Conservation (phyloP, 352 stramenopile species). For the Phytopythium boreale region DNA sequence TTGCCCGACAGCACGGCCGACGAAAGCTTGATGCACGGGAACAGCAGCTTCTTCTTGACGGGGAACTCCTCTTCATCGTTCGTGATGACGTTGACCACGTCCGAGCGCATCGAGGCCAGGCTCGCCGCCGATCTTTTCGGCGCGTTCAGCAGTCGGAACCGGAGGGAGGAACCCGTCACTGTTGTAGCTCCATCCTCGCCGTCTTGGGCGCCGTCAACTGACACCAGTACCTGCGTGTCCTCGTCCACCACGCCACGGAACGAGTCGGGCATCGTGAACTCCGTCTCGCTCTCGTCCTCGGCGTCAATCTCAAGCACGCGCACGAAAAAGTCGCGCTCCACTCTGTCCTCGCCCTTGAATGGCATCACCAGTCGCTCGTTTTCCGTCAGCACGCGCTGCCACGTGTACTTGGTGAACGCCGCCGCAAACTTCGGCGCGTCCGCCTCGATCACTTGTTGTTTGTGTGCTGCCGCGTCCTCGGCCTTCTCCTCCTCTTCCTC, state of each 20-base stretch:
- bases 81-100: slow-evolving; percentile 76
- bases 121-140: slow-evolving; percentile 14
- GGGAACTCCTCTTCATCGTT: slow-evolving; percentile 88
- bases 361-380: slow-evolving; percentile 71
- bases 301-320: slow-evolving; percentile 71
- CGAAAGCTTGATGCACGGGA: slow-evolving; percentile 87
- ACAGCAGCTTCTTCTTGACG: slow-evolving; percentile 87
- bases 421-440: slow-evolving; percentile 50
- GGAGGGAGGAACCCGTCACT: neutral
- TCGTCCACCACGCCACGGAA: slow-evolving; percentile 68
- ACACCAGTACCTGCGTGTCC: slow-evolving; percentile 56
- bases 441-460: slow-evolving; percentile 17
- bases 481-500: slow-evolving; percentile 6
- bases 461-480: neutral
- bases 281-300: slow-evolving; percentile 66
- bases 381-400: slow-evolving; percentile 69
- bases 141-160: slow-evolving; percentile 45
- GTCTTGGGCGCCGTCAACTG: slow-evolving; percentile 38
- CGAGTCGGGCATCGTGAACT: slow-evolving; percentile 84
- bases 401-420: slow-evolving; percentile 51
- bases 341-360: slow-evolving; percentile 40
- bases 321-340: slow-evolving; percentile 54
- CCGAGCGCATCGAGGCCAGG: slow-evolving; percentile 43
- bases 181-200: slow-evolving; percentile 2
- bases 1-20: slow-evolving; percentile 72